phyloP scores from a whole-genome alignment of 306 rosid species.

The Glycyrrhiza uralensis region DNA sequence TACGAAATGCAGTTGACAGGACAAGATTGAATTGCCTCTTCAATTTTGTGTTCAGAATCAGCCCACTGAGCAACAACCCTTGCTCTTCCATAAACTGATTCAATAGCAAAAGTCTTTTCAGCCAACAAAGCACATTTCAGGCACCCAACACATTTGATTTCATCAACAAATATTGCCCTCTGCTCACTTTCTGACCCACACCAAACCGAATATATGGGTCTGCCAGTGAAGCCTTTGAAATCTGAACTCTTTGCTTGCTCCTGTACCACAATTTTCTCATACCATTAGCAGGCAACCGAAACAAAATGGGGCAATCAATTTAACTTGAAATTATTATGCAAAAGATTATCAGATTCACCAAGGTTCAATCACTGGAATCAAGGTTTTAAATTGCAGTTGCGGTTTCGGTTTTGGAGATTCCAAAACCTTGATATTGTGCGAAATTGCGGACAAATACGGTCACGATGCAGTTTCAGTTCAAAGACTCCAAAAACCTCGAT shows the following conservation, averaged over 20 bases:
- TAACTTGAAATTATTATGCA: background rate
- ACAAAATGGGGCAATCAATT: background rate
- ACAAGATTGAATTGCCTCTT: constrained; percentile 71
- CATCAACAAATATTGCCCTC: constrained; percentile 87
- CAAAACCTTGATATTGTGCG: too few relatives aligned
- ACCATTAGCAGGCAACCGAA: constrained; percentile 5
- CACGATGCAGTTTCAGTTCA: too few relatives aligned
- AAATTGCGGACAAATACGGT: too few relatives aligned
- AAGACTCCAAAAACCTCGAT: too few relatives aligned
- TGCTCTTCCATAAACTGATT: constrained; percentile 90
- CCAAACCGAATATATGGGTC: constrained; percentile 82
- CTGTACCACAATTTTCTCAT: constrained; percentile 32
- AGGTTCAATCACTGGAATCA: background rate
- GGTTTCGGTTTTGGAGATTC: too few relatives aligned
- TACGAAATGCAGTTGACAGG: constrained; percentile 98
- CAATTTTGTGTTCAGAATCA: constrained; percentile 66
- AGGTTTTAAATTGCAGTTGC: too few relatives aligned
- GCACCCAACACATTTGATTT: constrained; percentile 87
- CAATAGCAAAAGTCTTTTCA: constrained; percentile 85
- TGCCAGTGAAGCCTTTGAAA: constrained; percentile 85
- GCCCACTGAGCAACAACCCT: constrained; percentile 97
- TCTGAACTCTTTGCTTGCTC: constrained; percentile 78
- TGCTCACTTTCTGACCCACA: constrained; percentile 66
- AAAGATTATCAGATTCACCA: too few relatives aligned
- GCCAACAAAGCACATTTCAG: constrained; percentile 88